Evolutionary conservation across 345 rosid genomes (phyloP), one percentile per base, ranked within the genome.

Genomic region (Geranium rotundifolium): DNA sequence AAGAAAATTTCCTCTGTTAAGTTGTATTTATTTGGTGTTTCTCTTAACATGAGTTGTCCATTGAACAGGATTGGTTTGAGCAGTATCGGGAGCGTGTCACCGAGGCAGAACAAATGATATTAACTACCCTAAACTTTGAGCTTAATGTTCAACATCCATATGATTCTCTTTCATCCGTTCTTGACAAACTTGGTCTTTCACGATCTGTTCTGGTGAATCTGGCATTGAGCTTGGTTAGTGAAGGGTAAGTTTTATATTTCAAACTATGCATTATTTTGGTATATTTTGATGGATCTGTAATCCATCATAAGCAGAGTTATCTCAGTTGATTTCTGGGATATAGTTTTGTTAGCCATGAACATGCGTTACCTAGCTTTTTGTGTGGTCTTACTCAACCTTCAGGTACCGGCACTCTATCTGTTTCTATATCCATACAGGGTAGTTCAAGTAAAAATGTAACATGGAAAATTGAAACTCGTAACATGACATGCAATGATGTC

Each of bases 51-150:
- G 27, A 55, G 17, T 57, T 56, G 50, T 76, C 10, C 68, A 52
- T 66, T 66, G 31, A 57, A 65, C 83, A 87, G 95, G 90, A 83
- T 63, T 87, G 95, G 95, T 85, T 85, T 76, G 95, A 87, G 73
- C 84, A 76, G 67, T 87, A 85, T 66, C 84, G 87, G 63, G 89
- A 85, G 56, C 82, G 82, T 50, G 85, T 83, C 64, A 69, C 27
- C 0, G 88, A 85, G 70, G 90, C 95, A 19, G 95, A 87, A 81
- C 90, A 83, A 74, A 80, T 85, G 82, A 81, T 87, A 63, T 61
- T 87, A 79, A 77, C 88, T 0, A 81, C 95, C 29, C 79, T 87
- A 50, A 85, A 87, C 67, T 87, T 87, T 74, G 95, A 87, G 76
- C 87, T 87, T 17, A 78, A 68, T 19, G 90, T 87, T 73, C 90